phyloP scores from a whole-genome alignment of 1,139 yeast genomes.

The Lodderomyces elongisporus region DNA sequence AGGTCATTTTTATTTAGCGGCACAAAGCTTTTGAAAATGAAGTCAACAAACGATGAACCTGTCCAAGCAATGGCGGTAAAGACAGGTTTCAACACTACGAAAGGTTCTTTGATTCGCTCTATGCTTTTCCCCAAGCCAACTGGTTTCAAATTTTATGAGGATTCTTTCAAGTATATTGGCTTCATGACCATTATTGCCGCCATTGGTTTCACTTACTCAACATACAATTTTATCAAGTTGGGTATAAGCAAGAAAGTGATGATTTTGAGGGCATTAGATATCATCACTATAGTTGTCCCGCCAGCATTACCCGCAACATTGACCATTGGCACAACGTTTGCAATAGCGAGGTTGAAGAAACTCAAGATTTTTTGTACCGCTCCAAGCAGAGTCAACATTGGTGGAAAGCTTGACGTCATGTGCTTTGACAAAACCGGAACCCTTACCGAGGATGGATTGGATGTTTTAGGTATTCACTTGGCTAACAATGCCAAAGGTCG shows the following conservation, averaged over 20 bases:
- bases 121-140: slow-evolving; percentile 95
- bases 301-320: slow-evolving; percentile 98
- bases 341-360: slow-evolving; percentile 67
- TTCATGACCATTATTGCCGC: slow-evolving; percentile 86
- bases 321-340: slow-evolving; percentile 94
- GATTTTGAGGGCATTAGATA: slow-evolving; percentile 83
- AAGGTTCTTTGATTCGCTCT: slow-evolving; percentile 90
- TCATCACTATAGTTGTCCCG: slow-evolving; percentile 94
- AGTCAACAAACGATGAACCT: slow-evolving; percentile 60
- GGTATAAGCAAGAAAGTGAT: slow-evolving; percentile 68
- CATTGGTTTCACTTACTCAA: slow-evolving; percentile 78
- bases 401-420: slow-evolving; percentile 85
- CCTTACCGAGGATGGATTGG: slow-evolving; percentile 92
- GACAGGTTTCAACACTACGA: slow-evolving; percentile 92
- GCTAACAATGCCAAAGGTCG: slow-evolving; percentile 49
- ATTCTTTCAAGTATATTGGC: slow-evolving; percentile 92
- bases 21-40: slow-evolving; percentile 79
- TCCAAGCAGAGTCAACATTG: slow-evolving; percentile 89
- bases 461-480: slow-evolving; percentile 81
- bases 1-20: slow-evolving; percentile 81
- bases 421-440: slow-evolving; percentile 98
- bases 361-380: slow-evolving; percentile 77
- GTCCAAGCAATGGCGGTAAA: slow-evolving; percentile 85
- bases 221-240: slow-evolving; percentile 73
- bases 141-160: slow-evolving; percentile 89